phyloP scores from a whole-genome alignment of 306 rosid genomes.

The Malus sylvestris region DNA sequence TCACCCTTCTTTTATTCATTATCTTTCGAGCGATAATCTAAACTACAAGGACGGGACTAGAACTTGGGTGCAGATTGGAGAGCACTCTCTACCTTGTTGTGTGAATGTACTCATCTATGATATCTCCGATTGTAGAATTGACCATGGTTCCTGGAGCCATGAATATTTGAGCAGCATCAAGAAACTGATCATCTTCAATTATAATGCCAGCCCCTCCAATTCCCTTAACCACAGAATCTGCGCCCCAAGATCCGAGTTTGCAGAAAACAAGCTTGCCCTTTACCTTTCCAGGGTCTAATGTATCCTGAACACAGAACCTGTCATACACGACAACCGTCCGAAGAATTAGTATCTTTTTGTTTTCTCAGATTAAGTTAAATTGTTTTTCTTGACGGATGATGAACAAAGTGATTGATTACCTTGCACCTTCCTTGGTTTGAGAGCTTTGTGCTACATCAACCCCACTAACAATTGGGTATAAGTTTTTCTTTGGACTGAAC shows the following conservation, averaged over 20 bases:
- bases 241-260: constrained; percentile 32
- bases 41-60: too few species aligned
- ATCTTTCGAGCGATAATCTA: too few species aligned
- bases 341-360: neutral
- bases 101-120: constrained; percentile 39
- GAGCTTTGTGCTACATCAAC: constrained; percentile 45
- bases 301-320: constrained; percentile 25
- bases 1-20: too few species aligned
- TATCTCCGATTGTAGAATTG: constrained; percentile 32
- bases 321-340: neutral
- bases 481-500: constrained; percentile 42
- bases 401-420: constrained; percentile 18
- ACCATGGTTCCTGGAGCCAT: constrained; percentile 71
- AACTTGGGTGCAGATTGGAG: too few species aligned
- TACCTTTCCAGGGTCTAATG: constrained; percentile 58
- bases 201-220: constrained; percentile 67
- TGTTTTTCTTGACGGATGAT: neutral
- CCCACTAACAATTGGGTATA: constrained; percentile 59
- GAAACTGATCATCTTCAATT: constrained; percentile 36
- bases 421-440: constrained; percentile 41
- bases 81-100: constrained; percentile 43
- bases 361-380: neutral
- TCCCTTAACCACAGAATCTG: constrained; percentile 54
- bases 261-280: constrained; percentile 66
- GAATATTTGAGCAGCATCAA: constrained; percentile 55